These are phyloP conservation scores for Tremella fuciformis DNA, from an alignment of 768 basidiomycete species.

Conservation along the genomic window DNA sequence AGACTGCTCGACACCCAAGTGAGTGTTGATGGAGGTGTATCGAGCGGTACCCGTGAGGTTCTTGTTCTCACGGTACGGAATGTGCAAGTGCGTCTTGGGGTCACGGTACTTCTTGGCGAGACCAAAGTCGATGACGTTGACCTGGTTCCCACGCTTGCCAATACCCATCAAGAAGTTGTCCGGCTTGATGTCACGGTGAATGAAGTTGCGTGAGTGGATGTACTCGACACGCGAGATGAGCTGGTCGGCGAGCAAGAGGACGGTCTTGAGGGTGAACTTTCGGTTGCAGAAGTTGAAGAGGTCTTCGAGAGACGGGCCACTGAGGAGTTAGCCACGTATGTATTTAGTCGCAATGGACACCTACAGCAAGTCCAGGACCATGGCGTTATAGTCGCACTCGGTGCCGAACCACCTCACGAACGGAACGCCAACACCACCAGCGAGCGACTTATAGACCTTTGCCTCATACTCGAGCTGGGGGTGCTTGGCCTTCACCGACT, in stretches of 20 bases:
- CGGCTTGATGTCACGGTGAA: constrained; percentile 97
- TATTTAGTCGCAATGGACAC: constrained; percentile 7
- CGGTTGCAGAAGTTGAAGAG: constrained; percentile 64
- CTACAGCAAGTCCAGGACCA: constrained; percentile 90
- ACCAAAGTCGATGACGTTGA: constrained; percentile 71
- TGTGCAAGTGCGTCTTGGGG: constrained; percentile 98
- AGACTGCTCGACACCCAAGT: constrained; percentile 93
- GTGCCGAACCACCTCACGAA: constrained; percentile 90
- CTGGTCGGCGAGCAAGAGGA: constrained; percentile 89
- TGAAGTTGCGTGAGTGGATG: constrained; percentile 89
- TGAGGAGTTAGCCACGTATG: constrained; percentile 4
- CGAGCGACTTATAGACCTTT: constrained; percentile 86
- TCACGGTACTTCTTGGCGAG: constrained; percentile 99
- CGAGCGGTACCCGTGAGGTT: constrained; percentile 97
- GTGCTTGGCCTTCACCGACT: constrained; percentile 99
- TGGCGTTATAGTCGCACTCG: constrained; percentile 99
- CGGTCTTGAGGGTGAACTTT: constrained; percentile 90
- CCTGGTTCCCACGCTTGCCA: constrained; percentile 97
- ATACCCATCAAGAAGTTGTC: constrained; percentile 99
- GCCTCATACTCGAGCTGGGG: constrained; percentile 93
- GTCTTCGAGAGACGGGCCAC: constrained; percentile 55
- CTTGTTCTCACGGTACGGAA: constrained; percentile 99
- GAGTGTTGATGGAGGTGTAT: constrained; percentile 99
- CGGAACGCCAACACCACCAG: constrained; percentile 82
- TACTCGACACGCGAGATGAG: constrained; percentile 96